A percentile compares a stretch with the other conserved stretches of the same genome.
These are phyloP conservation scores for Coprinellus aureogranulatus DNA, from an alignment of 768 basidiomycete genomes.

Conservation along the genomic window DNA sequence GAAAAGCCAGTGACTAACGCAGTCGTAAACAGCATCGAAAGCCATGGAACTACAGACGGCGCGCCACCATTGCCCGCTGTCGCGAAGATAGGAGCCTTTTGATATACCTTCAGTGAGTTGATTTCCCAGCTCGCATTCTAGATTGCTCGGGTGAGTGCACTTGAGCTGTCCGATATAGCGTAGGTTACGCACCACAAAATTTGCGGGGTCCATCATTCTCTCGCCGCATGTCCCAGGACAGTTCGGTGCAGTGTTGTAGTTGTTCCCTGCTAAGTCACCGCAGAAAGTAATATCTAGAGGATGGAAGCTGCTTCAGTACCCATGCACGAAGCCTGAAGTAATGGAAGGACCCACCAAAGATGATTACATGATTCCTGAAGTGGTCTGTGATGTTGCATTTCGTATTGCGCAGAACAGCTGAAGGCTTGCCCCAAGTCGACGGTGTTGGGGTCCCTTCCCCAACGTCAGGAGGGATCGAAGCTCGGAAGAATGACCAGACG, in stretches of 20 bases:
- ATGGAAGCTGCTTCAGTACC: slow-evolving; percentile 1
- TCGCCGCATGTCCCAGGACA: slow-evolving; percentile 53
- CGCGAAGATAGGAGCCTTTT: slow-evolving; percentile 36
- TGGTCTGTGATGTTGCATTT: slow-evolving; percentile 58
- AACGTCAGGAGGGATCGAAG: slow-evolving; percentile 71
- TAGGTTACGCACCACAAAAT: slow-evolving; percentile 32
- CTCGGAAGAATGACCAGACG: slow-evolving; percentile 83
- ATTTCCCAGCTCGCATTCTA: slow-evolving; percentile 84
- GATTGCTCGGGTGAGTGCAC: not conserved
- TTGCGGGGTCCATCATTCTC: slow-evolving; percentile 23
- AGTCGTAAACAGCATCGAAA: too few species aligned
- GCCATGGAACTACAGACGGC: not conserved
- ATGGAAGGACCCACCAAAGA: slow-evolving; percentile 60
- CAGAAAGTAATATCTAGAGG: slow-evolving; percentile 77
- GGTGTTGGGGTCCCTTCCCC: slow-evolving; percentile 60
- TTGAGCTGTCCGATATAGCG: too few species aligned
- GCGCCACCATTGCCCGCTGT: not conserved
- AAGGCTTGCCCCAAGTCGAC: slow-evolving; percentile 65
- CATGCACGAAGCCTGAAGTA: not conserved
- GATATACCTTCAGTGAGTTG: slow-evolving; percentile 77
- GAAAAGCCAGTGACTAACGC: too few species aligned
- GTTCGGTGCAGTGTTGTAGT: slow-evolving; percentile 43
- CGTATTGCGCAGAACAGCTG: slow-evolving; percentile 55
- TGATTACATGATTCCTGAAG: slow-evolving; percentile 69
- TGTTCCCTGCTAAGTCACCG: slow-evolving; percentile 22